Evolutionary conservation across 2,329 filamentous ascomycete species (phyloP), one percentile per base, ranked within the genome.

Genomic region (Colletotrichum abscissum): DNA sequence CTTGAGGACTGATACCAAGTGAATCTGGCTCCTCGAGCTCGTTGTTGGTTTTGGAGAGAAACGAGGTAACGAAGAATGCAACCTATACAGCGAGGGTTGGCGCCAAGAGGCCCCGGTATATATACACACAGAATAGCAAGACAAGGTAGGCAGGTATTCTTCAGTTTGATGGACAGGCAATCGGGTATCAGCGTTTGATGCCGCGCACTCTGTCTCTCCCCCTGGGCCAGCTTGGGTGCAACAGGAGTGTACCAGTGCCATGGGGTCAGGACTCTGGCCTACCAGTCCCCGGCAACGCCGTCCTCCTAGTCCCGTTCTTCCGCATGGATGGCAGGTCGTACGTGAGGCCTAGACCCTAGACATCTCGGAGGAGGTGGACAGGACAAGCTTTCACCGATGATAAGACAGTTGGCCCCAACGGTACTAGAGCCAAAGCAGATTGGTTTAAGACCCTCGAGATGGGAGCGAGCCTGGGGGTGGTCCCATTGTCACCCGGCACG

Each of bases 351-450:
- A 65, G 59, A 70, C 59, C 70, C 70, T 70, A 42, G 56, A 60
- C n/a, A n/a, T 12, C 28, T 56, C 33, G 46, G 46, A 54, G 16
- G 24, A 16, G 30, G 42, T 57, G 16, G 56, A 69, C 55, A 9
- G 59, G 42, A 69, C 59, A 73, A 62, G 70, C 70, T 73, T 73
- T 70, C 60, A 35, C n/a, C 42, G 55, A 56, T 26, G 60, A 73
- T 63, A 70, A 64, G 55, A 73, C 46, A 42, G 22, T 46, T 63
- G 54, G 24, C 14, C 28, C 56, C 54, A 28, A 42, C 14, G 28
- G 26, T 26, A 60, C 38, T 19, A 33, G 55, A 70, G 19, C 67
- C 46, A 38, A 62, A 54, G 33, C 35, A 33, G 55, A 42, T 49
- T 63, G 35, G 28, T 26, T 28, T 8, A n/a, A 26, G 59, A 38